Evolutionary conservation across 2,329 filamentous ascomycete genomes (phyloP), one percentile per base, ranked within the genome.

Genomic region (Aspergillus brasiliensis): DNA sequence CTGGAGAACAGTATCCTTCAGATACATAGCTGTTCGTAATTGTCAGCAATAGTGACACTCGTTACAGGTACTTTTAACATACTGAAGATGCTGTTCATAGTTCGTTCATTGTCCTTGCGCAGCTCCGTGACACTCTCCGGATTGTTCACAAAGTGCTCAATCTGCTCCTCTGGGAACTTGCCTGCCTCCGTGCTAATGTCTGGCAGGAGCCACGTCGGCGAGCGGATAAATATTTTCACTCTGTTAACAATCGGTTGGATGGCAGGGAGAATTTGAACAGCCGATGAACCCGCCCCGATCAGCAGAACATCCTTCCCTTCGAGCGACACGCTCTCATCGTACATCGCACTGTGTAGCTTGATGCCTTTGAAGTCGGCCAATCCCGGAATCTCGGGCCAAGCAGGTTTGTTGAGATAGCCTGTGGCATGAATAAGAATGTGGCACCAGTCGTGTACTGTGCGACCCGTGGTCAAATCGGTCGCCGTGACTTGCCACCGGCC

Each of bases 241-340:
- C 10, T 19, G 37, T 53, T 31, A 5, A 62, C 61, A 11, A 52
- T 5, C 3, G 60, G 42, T 49, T 70, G 59, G 5, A 65, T 48
- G 0, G 62, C 56, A 17, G 62, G 58, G 11, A 70, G 63, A 27
- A 69, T 65, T 59, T 74, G 73, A 7, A 75, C 67, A 0, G 67
- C 73, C 0, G 67, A 71, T 0, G 71, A 69, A 5, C 75, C 74
- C 49, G 71, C 73, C 1, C 75, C 75, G 37, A 77, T 71, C 10
- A 76, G 5, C 13, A 42, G 8, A 7, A 53, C 37, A 11, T 27
- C 8, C 23, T 53, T 53, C 3, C 37, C 51, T 13, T 10, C 37
- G 21, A 42, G 15, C 19, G 17, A 23, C 1, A 42, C 19, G 21
- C 21, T 25, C n/a, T 53, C 37, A n/a, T 53, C 51, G 13, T 27